phyloP scores from a whole-genome alignment of 306 rosid genomes.

The Trichosanthes truncata region DNA sequence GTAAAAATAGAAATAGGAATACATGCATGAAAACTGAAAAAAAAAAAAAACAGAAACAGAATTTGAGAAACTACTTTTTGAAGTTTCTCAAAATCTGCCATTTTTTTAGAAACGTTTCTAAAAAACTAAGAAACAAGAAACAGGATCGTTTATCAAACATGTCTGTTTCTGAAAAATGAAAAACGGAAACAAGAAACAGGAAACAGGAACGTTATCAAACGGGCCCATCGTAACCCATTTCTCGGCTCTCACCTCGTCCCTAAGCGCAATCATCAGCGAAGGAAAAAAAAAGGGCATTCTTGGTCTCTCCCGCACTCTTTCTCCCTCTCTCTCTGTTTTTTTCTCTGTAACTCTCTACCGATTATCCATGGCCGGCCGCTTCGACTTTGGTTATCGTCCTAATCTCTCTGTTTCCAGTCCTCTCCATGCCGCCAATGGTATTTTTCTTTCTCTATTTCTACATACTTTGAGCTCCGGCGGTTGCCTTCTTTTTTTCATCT shows the following conservation, averaged over 20 bases:
- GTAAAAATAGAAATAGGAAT: too few species aligned
- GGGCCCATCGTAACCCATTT: neutral
- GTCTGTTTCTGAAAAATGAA: too few species aligned
- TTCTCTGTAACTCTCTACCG: conserved; percentile 27
- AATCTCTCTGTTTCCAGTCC: conserved; percentile 53
- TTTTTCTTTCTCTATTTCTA: neutral
- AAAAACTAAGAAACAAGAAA: too few species aligned
- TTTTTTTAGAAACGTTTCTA: too few species aligned
- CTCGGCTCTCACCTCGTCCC: neutral
- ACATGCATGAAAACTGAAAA: too few species aligned
- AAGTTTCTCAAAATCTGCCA: too few species aligned
- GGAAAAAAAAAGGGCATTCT: conserved; percentile 30
- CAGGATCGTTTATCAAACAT: too few species aligned
- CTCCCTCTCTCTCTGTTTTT: conserved; percentile 15
- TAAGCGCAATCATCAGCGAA: conserved; percentile 5
- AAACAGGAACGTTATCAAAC: too few species aligned
- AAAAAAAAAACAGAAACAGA: too few species aligned
- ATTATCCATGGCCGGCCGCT: conserved; percentile 76
- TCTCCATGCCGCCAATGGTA: conserved; percentile 81
- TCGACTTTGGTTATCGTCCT: conserved; percentile 45
- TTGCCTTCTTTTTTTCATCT: neutral
- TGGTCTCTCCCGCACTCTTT: conserved; percentile 16
- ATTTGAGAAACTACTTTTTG: too few species aligned
- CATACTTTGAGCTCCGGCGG: neutral
- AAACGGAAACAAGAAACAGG: too few species aligned